Conservation (phyloP, 2,329 filamentous ascomycete genomes). For the Ceratocystis lukuohia region DNA sequence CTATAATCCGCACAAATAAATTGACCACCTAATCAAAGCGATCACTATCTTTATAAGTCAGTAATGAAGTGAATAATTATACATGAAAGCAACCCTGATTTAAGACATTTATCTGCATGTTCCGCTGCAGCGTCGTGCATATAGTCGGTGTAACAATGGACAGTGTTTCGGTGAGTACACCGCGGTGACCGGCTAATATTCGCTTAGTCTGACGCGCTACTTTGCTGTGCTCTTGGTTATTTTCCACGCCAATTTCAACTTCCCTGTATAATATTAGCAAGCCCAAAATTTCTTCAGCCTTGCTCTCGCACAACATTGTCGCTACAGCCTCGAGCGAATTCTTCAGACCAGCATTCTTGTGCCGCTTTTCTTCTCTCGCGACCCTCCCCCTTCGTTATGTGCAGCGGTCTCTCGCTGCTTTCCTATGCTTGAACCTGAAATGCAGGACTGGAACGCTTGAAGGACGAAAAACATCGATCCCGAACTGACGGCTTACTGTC, state of each 20-base stretch:
- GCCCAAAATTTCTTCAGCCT: conserved; percentile 21
- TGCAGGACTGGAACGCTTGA: conserved; percentile 20
- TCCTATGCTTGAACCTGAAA: conserved; percentile 18
- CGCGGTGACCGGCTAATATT: not conserved
- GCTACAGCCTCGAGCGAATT: conserved; percentile 25
- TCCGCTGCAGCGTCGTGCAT: not conserved
- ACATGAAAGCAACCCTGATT: too few species aligned
- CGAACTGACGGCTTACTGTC: conserved; percentile 5
- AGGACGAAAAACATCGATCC: conserved; percentile 18
- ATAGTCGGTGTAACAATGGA: not conserved
- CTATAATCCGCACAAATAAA: too few species aligned
- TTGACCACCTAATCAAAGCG: too few species aligned
- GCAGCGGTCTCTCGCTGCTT: conserved; percentile 20
- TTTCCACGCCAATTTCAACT: conserved; percentile 20
- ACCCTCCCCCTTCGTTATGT: conserved; percentile 25
- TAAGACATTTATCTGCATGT: not conserved
- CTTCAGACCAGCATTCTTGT: conserved; percentile 20
- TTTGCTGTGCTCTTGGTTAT: conserved; percentile 11
- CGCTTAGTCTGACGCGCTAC: conserved; percentile 8
- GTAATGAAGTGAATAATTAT: too few species aligned
- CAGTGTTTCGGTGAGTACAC: not conserved
- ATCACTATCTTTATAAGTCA: too few species aligned
- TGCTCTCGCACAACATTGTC: conserved; percentile 23
- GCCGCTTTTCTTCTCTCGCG: conserved; percentile 23
- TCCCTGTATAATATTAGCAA: conserved; percentile 15